A percentile compares a stretch with the other conserved stretches of the same genome.
Conservation (phyloP, 2,329 filamentous ascomycete genomes). For the Hyphodiscus sp. region DNA sequence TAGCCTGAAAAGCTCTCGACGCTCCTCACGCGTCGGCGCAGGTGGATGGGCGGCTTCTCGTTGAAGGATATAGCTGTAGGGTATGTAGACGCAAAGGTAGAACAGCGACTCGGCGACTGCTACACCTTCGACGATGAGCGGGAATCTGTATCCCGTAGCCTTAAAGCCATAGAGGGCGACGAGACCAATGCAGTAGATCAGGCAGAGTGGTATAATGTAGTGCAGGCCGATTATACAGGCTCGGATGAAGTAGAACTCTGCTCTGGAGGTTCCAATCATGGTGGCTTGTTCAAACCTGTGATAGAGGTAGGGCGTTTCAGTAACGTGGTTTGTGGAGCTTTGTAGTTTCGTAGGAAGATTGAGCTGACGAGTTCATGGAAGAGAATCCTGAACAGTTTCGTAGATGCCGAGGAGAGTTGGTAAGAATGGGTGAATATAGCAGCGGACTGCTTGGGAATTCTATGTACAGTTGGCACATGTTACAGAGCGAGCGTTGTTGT, state of each 20-base stretch:
- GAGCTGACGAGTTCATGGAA: not conserved
- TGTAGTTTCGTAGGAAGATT: not conserved
- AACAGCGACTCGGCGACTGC: conserved; percentile 46
- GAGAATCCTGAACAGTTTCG: no score
- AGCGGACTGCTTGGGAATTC: not conserved
- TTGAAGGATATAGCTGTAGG: conserved; percentile 45
- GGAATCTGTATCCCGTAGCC: conserved; percentile 26
- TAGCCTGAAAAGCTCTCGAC: conserved; percentile 42
- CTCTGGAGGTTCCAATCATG: conserved; percentile 31
- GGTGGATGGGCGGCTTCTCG: conserved; percentile 43
- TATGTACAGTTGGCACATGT: not conserved
- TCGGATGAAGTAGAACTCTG: conserved; percentile 36
- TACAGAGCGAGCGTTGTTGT: no score
- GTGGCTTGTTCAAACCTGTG: conserved; percentile 4
- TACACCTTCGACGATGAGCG: conserved; percentile 33
- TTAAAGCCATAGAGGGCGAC: conserved; percentile 27
- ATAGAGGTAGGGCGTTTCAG: not conserved
- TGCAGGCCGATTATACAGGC: conserved; percentile 41
- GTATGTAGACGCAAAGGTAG: conserved; percentile 47
- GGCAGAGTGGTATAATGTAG: conserved; percentile 42
- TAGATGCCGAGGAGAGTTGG: not conserved
- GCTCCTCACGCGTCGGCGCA: conserved; percentile 36
- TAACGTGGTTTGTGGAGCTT: not conserved
- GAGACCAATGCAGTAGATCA: conserved; percentile 37
- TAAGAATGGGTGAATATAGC: not conserved